phyloP scores from a whole-genome alignment of 805 yeast species.

The Phaffomyces antillensis region DNA sequence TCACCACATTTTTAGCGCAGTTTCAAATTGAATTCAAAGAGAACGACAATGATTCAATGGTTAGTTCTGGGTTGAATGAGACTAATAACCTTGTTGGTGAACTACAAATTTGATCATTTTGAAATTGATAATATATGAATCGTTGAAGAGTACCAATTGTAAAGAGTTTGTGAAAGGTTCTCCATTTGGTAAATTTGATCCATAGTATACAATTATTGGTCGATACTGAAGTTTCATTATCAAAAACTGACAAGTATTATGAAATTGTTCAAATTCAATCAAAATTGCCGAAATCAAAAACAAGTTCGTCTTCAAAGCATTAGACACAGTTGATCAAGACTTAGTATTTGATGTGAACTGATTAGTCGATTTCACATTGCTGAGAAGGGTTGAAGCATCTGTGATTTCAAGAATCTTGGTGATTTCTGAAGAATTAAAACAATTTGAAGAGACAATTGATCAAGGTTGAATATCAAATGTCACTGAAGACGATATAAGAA shows the following conservation, averaged over 20 bases:
- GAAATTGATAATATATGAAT: slow-evolving; percentile 10
- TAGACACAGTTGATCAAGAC: slow-evolving; percentile 21
- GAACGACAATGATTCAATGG: slow-evolving; percentile 16
- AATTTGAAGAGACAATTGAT: neutral
- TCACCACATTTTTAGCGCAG: slow-evolving; percentile 16
- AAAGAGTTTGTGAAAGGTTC: slow-evolving; percentile 7
- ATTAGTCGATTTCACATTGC: slow-evolving; percentile 9
- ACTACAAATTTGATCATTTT: slow-evolving; percentile 14
- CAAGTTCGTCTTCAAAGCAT: slow-evolving; percentile 13
- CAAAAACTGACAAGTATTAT: slow-evolving; percentile 22
- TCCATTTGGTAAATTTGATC: slow-evolving; percentile 22
- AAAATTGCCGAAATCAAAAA: slow-evolving; percentile 15
- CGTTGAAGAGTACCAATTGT: slow-evolving; percentile 3
- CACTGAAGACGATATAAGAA: slow-evolving; percentile 1
- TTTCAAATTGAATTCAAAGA: slow-evolving; percentile 12
- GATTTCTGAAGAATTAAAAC: slow-evolving; percentile 39
- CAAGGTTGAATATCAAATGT: slow-evolving; percentile 2
- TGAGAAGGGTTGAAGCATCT: slow-evolving; percentile 32
- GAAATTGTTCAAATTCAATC: slow-evolving; percentile 16
- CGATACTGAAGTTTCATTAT: slow-evolving; percentile 25
- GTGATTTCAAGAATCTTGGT: slow-evolving; percentile 56
- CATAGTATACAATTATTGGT: slow-evolving; percentile 29
- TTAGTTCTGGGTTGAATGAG: slow-evolving; percentile 19
- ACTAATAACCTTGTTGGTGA: slow-evolving; percentile 23
- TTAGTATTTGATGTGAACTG: slow-evolving; percentile 14